These are phyloP conservation scores for Vitis vinifera DNA, from an alignment of 164 flowering plant genomes.

Conservation along the genomic window DNA sequence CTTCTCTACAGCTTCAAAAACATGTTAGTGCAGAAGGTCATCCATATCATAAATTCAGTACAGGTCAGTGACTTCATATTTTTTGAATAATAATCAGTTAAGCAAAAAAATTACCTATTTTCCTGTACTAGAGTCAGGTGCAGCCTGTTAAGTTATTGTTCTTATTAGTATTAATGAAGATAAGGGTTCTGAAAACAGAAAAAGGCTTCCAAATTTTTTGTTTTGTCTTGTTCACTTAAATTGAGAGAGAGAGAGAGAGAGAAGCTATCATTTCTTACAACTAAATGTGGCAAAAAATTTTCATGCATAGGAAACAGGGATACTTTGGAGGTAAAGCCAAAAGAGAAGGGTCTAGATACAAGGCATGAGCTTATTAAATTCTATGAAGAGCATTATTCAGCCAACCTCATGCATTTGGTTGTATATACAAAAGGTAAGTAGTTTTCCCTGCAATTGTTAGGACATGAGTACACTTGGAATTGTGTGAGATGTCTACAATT, in stretches of 20 bases:
- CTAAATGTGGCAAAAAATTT: neutral
- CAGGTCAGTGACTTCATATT: slow-evolving; percentile 47
- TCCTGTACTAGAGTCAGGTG: too few species aligned
- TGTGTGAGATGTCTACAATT: neutral
- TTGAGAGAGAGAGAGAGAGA: too few species aligned
- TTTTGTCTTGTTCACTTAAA: too few species aligned
- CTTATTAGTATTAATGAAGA: too few species aligned
- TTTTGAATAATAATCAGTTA: neutral
- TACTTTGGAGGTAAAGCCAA: slow-evolving; percentile 82
- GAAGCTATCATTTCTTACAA: neutral
- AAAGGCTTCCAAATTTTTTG: too few species aligned
- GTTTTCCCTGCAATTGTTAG: neutral
- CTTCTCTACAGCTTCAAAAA: slow-evolving; percentile 66
- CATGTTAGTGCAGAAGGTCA: slow-evolving; percentile 63
- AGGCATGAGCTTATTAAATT: slow-evolving; percentile 80
- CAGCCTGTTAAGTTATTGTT: too few species aligned
- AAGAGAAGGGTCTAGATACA: slow-evolving; percentile 74
- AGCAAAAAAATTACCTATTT: too few species aligned
- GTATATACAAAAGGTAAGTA: slow-evolving; percentile 73
- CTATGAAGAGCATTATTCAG: slow-evolving; percentile 79
- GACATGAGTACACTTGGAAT: neutral
- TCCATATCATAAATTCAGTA: slow-evolving; percentile 86
- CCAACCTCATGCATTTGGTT: slow-evolving; percentile 91
- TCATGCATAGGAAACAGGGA: slow-evolving; percentile 83
- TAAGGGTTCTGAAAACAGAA: too few species aligned